Evolutionary conservation across 495 filamentous ascomycete species (phyloP).

Genomic region (Xylaria palmicola): DNA sequence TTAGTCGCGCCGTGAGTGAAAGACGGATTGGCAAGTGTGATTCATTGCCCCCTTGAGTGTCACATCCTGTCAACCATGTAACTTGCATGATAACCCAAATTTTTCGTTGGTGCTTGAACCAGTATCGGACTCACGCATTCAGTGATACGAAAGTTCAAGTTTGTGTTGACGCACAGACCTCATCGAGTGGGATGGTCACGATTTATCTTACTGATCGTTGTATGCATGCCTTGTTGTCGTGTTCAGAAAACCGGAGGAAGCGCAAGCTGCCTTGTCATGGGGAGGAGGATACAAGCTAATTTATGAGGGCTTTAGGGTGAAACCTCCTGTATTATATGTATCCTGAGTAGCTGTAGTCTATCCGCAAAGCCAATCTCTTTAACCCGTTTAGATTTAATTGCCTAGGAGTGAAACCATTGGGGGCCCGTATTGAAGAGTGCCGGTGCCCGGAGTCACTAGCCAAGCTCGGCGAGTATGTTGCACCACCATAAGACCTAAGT

Average conservation of each 20-base stretch:
- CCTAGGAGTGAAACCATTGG: background rate
- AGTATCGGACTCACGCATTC: background rate
- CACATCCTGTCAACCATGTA: background rate
- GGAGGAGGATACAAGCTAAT: background rate
- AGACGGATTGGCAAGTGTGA: background rate
- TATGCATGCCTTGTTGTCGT: background rate
- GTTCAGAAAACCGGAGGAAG: background rate
- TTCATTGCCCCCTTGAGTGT: background rate
- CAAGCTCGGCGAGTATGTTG: background rate
- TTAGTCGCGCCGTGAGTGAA: background rate
- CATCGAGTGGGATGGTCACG: background rate
- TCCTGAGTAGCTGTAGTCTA: slow-evolving; percentile 1
- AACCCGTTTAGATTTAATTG: background rate
- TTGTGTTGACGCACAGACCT: too few species aligned
- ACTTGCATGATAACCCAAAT: background rate
- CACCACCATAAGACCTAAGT: background rate
- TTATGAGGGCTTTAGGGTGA: background rate
- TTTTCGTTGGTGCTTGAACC: background rate
- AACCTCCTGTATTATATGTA: background rate
- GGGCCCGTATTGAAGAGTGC: background rate
- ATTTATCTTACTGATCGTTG: background rate
- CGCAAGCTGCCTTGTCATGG: background rate
- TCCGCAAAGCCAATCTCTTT: background rate
- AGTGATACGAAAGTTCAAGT: background rate
- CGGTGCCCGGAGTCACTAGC: background rate